These are phyloP conservation scores for Patellifolia procumbens DNA, from an alignment of 179 eudicot genomes.

Conservation along the genomic window DNA sequence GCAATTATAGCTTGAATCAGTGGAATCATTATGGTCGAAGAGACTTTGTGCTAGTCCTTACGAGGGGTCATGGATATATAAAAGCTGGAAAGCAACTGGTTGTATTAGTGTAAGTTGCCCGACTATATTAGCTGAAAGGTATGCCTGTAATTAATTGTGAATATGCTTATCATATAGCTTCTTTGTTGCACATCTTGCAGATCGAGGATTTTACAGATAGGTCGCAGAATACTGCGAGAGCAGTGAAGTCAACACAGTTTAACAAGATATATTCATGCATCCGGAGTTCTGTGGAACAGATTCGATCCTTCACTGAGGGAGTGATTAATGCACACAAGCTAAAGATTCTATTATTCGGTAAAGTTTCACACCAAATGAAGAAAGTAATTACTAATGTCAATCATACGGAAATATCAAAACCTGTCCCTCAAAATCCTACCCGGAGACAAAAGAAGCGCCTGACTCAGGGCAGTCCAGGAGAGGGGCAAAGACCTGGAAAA, in stretches of 20 bases:
- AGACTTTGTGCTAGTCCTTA: constrained; percentile 82
- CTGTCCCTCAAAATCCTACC: neutral
- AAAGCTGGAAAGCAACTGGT: constrained; percentile 50
- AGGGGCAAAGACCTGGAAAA: constrained; percentile 3
- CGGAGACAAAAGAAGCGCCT: constrained; percentile 16
- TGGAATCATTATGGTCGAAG: constrained; percentile 61
- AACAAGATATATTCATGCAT: constrained; percentile 52
- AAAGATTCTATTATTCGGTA: constrained; percentile 50
- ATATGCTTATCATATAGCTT: constrained; percentile 15
- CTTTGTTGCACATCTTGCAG: constrained; percentile 36
- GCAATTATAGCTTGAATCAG: constrained; percentile 65
- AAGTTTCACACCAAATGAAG: constrained; percentile 21
- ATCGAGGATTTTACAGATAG: constrained; percentile 88
- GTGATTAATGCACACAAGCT: constrained; percentile 41
- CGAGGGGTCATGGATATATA: constrained; percentile 69
- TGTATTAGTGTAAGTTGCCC: constrained; percentile 54
- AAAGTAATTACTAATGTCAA: constrained; percentile 8
- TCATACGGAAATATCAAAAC: constrained; percentile 9
- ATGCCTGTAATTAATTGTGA: constrained; percentile 4
- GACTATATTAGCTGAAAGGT: neutral
- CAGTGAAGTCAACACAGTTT: constrained; percentile 45
- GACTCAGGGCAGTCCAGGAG: neutral
- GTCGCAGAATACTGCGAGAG: constrained; percentile 78
- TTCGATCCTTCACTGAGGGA: constrained; percentile 47
- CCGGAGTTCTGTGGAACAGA: constrained; percentile 36